These are phyloP conservation scores for Cryptococcus depauperatus DNA, from an alignment of 1,284 basidiomycete species.

Conservation along the genomic window DNA sequence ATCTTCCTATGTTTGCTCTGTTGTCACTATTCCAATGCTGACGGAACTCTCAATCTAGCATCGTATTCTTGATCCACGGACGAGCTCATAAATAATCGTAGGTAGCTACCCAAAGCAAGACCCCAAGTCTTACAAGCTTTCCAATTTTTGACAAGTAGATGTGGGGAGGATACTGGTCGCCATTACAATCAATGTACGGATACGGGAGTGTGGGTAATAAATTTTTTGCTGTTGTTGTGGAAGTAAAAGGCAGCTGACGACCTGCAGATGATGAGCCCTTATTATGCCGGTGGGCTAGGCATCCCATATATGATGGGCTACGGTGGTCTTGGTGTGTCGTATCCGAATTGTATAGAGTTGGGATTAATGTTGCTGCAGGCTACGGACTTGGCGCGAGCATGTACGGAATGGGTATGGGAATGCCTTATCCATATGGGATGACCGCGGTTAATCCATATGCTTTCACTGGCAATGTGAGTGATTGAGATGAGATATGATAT, in stretches of 20 bases:
- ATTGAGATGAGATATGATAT: constrained; percentile 7
- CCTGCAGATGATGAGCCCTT: constrained; percentile 29
- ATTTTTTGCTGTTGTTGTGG: neutral
- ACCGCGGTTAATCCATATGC: constrained; percentile 24
- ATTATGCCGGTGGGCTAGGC: constrained; percentile 32
- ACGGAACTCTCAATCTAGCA: no score
- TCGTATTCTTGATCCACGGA: no score
- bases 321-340: constrained; percentile 23
- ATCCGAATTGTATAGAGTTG: neutral
- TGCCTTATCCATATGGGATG: constrained; percentile 34
- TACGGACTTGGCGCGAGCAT: constrained; percentile 23
- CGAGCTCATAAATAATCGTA: no score
- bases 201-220: constrained; percentile 1
- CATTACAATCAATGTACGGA: constrained; percentile 7
- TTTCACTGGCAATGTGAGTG: constrained; percentile 30
- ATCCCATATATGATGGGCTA: constrained; percentile 30
- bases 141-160: constrained; percentile 4
- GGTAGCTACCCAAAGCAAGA: no score
- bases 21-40: no score
- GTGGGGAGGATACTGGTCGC: constrained; percentile 15
- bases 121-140: no score
- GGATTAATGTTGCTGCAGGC: constrained; percentile 4
- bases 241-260: no score
- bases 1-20: no score
- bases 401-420: constrained; percentile 26